These are phyloP conservation scores for Rhizophora apiculata DNA, from an alignment of 345 rosid species.

Conservation along the genomic window DNA sequence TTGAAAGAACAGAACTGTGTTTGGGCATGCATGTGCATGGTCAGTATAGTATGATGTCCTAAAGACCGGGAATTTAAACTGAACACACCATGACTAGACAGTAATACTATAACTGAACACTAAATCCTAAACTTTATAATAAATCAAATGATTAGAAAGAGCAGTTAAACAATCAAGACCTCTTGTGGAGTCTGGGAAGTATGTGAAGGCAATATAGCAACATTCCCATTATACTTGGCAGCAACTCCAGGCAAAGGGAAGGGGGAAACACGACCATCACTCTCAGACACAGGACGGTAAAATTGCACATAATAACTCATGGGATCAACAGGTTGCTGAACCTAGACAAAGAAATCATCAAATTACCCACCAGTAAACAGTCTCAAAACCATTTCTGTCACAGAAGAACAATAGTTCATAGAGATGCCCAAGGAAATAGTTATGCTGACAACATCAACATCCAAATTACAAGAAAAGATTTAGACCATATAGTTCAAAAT, in stretches of 20 bases:
- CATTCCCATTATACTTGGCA: conserved; percentile 72
- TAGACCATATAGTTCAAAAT: too few species aligned
- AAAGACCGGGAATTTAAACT: too few species aligned
- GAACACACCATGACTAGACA: too few species aligned
- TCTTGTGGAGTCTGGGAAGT: conserved; percentile 77
- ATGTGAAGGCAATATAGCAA: conserved; percentile 63
- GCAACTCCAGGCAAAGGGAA: conserved; percentile 63
- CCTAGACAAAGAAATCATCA: conserved; percentile 40
- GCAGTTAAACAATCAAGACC: conserved; percentile 42
- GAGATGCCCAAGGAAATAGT: too few species aligned
- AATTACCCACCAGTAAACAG: conserved; percentile 22
- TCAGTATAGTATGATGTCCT: too few species aligned
- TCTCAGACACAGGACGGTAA: conserved; percentile 63
- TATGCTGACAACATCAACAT: too few species aligned
- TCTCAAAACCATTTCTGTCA: conserved; percentile 4
- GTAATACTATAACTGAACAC: too few species aligned
- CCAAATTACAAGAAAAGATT: too few species aligned
- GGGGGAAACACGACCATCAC: conserved; percentile 79
- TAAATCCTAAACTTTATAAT: not conserved
- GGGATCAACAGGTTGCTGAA: conserved; percentile 79
- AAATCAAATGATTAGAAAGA: conserved; percentile 8
- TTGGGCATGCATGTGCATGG: too few species aligned
- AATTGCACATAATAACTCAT: conserved; percentile 71
- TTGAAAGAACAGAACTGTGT: too few species aligned
- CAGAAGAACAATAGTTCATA: not conserved